phyloP scores from a whole-genome alignment of 2,329 filamentous ascomycete species.

The Pestalotiopsis sp. region DNA sequence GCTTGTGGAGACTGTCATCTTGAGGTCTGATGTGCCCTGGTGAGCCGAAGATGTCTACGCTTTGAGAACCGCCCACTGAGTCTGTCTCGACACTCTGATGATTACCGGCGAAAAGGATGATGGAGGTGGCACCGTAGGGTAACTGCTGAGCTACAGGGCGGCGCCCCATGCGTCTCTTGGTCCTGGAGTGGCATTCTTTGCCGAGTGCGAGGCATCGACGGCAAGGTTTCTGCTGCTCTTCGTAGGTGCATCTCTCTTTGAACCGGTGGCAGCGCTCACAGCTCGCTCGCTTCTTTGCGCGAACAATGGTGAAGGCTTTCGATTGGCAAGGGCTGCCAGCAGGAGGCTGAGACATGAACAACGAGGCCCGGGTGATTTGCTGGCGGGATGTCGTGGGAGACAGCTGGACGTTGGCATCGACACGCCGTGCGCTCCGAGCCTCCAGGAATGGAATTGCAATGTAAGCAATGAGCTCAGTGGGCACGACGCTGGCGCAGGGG shows the following conservation, averaged over 20 bases:
- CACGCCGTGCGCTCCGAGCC: too few species aligned
- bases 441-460: too few species aligned
- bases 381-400: too few species aligned
- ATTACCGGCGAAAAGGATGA: not conserved
- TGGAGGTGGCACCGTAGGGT: slow-evolving; percentile 1
- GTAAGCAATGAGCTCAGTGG: too few species aligned
- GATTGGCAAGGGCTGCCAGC: not conserved
- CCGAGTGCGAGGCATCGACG: slow-evolving; percentile 3
- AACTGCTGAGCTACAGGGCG: slow-evolving; percentile 4
- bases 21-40: not conserved
- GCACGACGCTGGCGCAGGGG: too few species aligned
- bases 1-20: not conserved
- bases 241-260: slow-evolving; percentile 12
- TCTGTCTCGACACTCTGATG: not conserved
- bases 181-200: not conserved
- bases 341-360: not conserved
- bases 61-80: not conserved
- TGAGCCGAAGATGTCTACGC: not conserved
- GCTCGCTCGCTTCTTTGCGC: not conserved
- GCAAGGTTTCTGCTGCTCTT: not conserved
- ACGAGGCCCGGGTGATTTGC: not conserved
- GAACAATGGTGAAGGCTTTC: too few species aligned
- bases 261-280: slow-evolving; percentile 12
- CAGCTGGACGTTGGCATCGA: too few species aligned
- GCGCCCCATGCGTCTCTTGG: slow-evolving; percentile 10